phyloP scores from a whole-genome alignment of 345 rosid species.

The Rhizophora mangle region DNA sequence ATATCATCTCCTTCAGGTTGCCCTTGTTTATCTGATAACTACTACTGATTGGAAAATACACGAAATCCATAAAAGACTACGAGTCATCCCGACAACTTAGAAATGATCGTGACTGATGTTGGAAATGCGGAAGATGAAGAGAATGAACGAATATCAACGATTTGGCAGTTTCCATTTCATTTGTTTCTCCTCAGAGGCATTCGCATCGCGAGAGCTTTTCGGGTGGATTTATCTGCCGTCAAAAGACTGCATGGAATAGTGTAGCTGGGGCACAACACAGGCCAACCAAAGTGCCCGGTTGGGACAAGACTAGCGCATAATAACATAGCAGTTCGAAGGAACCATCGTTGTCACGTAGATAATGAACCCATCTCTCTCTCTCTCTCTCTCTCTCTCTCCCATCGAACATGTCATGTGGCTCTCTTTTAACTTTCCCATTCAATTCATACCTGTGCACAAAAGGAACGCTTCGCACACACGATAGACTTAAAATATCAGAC shows the following conservation, averaged over 20 bases:
- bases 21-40: too few species aligned
- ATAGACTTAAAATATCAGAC: too few species aligned
- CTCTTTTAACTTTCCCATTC: background rate
- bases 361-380: background rate
- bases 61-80: too few species aligned
- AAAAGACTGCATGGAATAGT: constrained; percentile 18
- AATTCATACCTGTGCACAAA: background rate
- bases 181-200: background rate
- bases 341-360: constrained; percentile 20
- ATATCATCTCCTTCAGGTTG: too few species aligned
- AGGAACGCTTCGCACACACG: too few species aligned
- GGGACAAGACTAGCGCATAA: constrained; percentile 16
- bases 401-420: constrained; percentile 10
- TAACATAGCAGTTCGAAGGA: constrained; percentile 22
- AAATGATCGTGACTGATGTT: background rate
- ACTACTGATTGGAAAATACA: too few species aligned
- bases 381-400: background rate
- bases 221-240: constrained; percentile 20
- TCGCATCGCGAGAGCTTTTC: background rate
- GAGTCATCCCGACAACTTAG: constrained; percentile 8
- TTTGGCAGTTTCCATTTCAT: constrained; percentile 22
- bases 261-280: constrained; percentile 8
- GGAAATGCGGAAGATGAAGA: constrained; percentile 17
- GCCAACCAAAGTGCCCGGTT: too few species aligned
- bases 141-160: constrained; percentile 2